Conservation (phyloP, 495 filamentous ascomycete genomes). For the Daldinia childiae region DNA sequence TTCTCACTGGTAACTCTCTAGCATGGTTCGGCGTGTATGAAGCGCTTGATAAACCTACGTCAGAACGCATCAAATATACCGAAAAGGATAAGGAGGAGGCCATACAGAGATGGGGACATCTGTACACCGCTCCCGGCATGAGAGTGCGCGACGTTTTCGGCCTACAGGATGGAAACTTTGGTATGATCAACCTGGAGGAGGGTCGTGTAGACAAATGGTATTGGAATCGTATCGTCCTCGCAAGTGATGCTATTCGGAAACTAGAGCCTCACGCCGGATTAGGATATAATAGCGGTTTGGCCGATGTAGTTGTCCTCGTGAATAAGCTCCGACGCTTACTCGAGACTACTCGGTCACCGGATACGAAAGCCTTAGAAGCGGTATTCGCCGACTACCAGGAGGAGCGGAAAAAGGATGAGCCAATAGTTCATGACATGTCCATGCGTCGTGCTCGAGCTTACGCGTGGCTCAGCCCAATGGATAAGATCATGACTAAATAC, state of each 20-base stretch:
- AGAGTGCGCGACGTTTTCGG: slow-evolving; percentile 54
- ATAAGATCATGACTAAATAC: slow-evolving; percentile 37
- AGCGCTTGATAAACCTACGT: slow-evolving; percentile 53
- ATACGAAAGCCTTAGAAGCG: slow-evolving; percentile 27
- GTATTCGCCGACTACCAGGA: slow-evolving; percentile 38
- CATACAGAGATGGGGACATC: slow-evolving; percentile 42
- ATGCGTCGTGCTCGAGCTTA: slow-evolving; percentile 30
- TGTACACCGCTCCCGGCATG: slow-evolving; percentile 45
- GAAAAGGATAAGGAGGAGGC: slow-evolving; percentile 48
- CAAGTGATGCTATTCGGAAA: slow-evolving; percentile 59
- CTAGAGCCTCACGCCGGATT: slow-evolving; percentile 52
- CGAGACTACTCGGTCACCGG: slow-evolving; percentile 15
- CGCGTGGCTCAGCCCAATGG: slow-evolving; percentile 23
- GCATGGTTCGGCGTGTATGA: slow-evolving; percentile 55
- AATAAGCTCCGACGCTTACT: slow-evolving; percentile 49
- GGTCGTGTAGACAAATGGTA: slow-evolving; percentile 51
- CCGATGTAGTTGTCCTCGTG: slow-evolving; percentile 54
- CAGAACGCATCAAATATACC: slow-evolving; percentile 51
- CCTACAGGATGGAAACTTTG: slow-evolving; percentile 23
- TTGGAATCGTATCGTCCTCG: slow-evolving; percentile 51
- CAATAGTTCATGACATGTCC: slow-evolving; percentile 35
- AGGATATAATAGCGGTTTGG: slow-evolving; percentile 55
- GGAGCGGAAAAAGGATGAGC: slow-evolving; percentile 28
- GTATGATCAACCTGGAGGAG: slow-evolving; percentile 54
- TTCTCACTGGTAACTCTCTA: slow-evolving; percentile 34